Conservation (phyloP, 805 yeast species). For the Kuraishia hungarica region DNA sequence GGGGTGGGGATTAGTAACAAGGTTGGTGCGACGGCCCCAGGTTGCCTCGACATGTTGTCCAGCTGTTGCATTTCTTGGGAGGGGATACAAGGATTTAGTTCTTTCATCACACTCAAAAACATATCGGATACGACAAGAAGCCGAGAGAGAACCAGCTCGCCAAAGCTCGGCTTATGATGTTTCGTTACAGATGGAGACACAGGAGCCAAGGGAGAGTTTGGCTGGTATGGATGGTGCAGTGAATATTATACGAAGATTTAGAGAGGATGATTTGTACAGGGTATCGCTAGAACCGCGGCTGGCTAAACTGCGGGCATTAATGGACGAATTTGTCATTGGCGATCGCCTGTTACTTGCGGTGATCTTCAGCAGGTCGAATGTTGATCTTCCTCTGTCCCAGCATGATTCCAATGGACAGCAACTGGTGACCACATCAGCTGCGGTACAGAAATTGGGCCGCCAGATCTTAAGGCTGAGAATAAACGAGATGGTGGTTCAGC, state of each 20-base stretch:
- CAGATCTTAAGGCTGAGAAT: background rate
- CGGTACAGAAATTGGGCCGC: background rate
- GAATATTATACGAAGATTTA: background rate
- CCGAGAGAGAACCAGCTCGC: background rate
- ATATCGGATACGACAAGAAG: background rate
- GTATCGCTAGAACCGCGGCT: background rate
- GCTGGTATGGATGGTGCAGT: background rate
- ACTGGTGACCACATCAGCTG: background rate
- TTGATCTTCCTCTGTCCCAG: background rate
- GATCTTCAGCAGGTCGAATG: background rate
- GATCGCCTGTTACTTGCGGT: background rate
- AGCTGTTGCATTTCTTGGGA: background rate
- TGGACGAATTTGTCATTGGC: background rate
- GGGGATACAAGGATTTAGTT: conserved; percentile 1
- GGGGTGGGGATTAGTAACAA: background rate
- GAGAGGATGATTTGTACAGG: background rate
- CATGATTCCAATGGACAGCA: background rate
- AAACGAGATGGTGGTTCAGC: background rate
- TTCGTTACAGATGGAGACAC: background rate
- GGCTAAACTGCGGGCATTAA: background rate
- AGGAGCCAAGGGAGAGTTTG: background rate
- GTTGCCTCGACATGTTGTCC: background rate
- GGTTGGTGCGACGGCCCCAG: background rate
- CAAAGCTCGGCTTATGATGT: background rate
- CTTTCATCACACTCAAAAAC: background rate